Evolutionary conservation across 768 basidiomycete species (phyloP).

Genomic region (Hygrophoropsis aurantiaca): DNA sequence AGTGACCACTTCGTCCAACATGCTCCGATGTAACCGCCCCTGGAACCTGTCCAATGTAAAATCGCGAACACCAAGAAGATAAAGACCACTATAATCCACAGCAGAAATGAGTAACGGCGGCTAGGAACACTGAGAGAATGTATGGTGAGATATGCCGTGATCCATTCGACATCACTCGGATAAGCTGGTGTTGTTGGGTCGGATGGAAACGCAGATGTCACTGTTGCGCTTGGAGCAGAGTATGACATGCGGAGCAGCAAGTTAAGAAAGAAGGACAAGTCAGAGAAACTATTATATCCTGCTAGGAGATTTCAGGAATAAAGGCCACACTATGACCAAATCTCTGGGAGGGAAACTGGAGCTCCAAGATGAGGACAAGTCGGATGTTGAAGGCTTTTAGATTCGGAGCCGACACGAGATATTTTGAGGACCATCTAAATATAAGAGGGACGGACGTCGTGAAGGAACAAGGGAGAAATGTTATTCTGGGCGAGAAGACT

Average conservation of each 20-base stretch:
- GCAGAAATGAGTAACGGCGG: conserved; percentile 55
- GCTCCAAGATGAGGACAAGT: too few relatives aligned
- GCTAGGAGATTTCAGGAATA: too few relatives aligned
- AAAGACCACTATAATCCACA: conserved; percentile 55
- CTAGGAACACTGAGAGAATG: conserved; percentile 53
- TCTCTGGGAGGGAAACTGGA: too few relatives aligned
- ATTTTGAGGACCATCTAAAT: background rate
- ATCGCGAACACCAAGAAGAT: conserved; percentile 40
- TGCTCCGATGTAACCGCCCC: conserved; percentile 47
- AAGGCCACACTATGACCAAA: too few relatives aligned
- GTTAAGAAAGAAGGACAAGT: too few relatives aligned
- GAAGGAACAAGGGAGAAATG: background rate
- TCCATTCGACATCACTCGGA: conserved; percentile 47
- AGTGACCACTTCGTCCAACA: conserved; percentile 59
- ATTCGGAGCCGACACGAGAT: background rate
- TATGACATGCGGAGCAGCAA: conserved; percentile 3
- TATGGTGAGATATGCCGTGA: conserved; percentile 55
- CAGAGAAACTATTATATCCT: too few relatives aligned
- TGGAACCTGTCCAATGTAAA: conserved; percentile 42
- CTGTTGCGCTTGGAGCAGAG: background rate
- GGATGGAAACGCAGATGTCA: conserved; percentile 18
- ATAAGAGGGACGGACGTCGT: background rate
- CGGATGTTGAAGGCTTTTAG: too few relatives aligned
- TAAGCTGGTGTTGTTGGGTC: conserved; percentile 46
- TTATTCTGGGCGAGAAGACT: background rate